phyloP scores from a whole-genome alignment of 2,329 filamentous ascomycete genomes.

The Neonectria ditissima region DNA sequence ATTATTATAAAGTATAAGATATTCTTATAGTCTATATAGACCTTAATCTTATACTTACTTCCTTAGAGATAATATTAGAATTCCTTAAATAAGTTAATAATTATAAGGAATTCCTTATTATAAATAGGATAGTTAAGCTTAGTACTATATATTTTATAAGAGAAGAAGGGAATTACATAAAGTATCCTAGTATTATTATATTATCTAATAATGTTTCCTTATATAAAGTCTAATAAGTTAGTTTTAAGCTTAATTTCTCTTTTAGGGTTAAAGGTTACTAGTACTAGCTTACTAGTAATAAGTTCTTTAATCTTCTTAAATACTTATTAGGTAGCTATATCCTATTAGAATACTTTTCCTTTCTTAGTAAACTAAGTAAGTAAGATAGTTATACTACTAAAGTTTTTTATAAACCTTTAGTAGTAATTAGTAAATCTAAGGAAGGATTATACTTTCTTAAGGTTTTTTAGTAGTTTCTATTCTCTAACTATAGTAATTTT shows the following conservation, averaged over 20 bases:
- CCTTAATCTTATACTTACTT: slow-evolving; percentile 32
- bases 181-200: slow-evolving; percentile 27
- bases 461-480: no score
- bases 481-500: slow-evolving; percentile 9
- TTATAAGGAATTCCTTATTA: slow-evolving; percentile 41
- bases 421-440: slow-evolving; percentile 13
- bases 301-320: no score
- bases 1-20: slow-evolving; percentile 32
- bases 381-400: no score
- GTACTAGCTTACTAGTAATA: slow-evolving; percentile 12
- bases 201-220: slow-evolving; percentile 22
- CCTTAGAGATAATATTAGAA: slow-evolving; percentile 36
- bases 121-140: slow-evolving; percentile 43
- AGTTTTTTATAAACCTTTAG: background rate
- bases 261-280: slow-evolving; percentile 22
- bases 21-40: slow-evolving; percentile 42
- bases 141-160: slow-evolving; percentile 34
- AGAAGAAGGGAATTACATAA: slow-evolving; percentile 30
- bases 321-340: no score
- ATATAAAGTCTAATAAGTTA: slow-evolving; percentile 12
- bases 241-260: background rate
- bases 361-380: no score
- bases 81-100: slow-evolving; percentile 42
- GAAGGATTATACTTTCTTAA: background rate
- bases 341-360: no score